Percentiles rank a stretch among this genome's conserved stretches.
phyloP scores from a whole-genome alignment of 192 early-diverging fungal genomes.

The Pilaira anomala region DNA sequence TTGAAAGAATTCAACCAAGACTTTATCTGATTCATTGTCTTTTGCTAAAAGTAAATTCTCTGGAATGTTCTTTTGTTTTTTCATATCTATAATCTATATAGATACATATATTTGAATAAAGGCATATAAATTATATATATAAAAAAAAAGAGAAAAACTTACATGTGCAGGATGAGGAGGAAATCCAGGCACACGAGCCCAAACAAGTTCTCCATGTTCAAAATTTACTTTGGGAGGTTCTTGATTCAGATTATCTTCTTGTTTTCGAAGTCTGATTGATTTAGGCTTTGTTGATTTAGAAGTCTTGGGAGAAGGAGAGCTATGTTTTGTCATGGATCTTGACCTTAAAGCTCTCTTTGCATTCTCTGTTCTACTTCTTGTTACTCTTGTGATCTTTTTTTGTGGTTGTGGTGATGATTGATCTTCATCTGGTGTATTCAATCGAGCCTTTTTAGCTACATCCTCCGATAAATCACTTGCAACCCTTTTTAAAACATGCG shows the following conservation, averaged over 20 bases:
- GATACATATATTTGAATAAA: background rate
- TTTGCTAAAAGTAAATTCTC: background rate
- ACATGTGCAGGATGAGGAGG: constrained; percentile 54
- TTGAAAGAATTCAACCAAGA: constrained; percentile 7
- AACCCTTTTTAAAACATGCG: too few species aligned
- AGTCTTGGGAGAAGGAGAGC: background rate
- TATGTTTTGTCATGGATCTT: background rate
- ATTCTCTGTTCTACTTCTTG: background rate
- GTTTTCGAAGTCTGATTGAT: too few species aligned
- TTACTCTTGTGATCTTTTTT: background rate
- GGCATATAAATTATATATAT: background rate
- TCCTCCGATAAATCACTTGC: background rate
- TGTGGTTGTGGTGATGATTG: background rate
- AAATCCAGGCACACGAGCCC: constrained; percentile 53
- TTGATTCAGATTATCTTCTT: too few species aligned
- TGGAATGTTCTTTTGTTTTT: background rate
- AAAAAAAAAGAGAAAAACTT: constrained; percentile 5
- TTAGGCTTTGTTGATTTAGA: too few species aligned
- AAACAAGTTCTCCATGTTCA: constrained; percentile 40
- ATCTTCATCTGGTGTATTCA: too few species aligned
- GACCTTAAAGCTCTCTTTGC: background rate
- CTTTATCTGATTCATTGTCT: background rate
- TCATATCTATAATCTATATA: background rate
- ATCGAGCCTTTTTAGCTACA: background rate
- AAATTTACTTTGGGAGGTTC: constrained; percentile 8